These are phyloP conservation scores for Chalciporus sphaerocephalus DNA, from an alignment of 768 basidiomycete species.

Conservation along the genomic window DNA sequence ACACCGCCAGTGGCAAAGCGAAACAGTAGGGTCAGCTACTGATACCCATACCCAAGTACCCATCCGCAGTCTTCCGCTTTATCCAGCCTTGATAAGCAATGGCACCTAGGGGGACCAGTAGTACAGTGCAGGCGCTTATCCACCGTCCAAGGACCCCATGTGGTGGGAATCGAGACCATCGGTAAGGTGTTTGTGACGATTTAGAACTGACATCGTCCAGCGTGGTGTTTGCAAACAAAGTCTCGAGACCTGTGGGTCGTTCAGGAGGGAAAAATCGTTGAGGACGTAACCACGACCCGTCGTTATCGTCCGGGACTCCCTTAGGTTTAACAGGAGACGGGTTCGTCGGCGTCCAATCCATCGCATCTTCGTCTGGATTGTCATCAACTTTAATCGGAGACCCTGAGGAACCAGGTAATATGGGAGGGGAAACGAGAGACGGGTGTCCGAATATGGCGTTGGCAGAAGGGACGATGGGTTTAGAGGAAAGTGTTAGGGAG, in stretches of 20 bases:
- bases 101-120: constrained; percentile 19
- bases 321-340: constrained; percentile 20
- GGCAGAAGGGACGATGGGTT: constrained; percentile 46
- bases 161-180: neutral
- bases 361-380: constrained; percentile 38
- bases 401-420: constrained; percentile 23
- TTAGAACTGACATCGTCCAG: constrained; percentile 41
- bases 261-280: constrained; percentile 78
- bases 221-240: constrained; percentile 58
- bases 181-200: neutral
- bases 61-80: constrained; percentile 12
- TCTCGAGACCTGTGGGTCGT: constrained; percentile 71
- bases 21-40: neutral
- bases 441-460: constrained; percentile 68
- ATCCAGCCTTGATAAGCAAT: constrained; percentile 23
- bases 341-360: constrained; percentile 70
- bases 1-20: neutral
- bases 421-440: constrained; percentile 41
- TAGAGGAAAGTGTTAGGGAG: constrained; percentile 59
- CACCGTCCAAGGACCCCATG: constrained; percentile 8
- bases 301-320: constrained; percentile 28
- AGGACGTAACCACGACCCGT: constrained; percentile 55
- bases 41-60: neutral
- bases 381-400: constrained; percentile 28
- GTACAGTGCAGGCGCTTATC: constrained; percentile 6